Conservation (phyloP, 805 yeast species). For the Starmerella apis region DNA sequence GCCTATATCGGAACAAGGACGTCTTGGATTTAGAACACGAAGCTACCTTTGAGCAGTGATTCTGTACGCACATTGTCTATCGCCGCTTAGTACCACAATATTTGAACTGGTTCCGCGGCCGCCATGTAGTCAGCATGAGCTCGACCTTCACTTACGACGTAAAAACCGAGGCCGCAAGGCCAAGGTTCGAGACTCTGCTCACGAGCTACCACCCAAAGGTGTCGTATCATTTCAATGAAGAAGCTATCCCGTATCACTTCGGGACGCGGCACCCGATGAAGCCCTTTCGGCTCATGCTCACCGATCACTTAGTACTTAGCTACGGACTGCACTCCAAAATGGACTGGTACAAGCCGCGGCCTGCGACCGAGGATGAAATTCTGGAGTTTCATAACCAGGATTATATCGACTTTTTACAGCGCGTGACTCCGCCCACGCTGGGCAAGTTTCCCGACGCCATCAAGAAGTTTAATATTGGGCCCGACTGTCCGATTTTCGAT, state of each 20-base stretch:
- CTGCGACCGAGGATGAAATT: constrained; percentile 74
- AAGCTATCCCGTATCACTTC: constrained; percentile 71
- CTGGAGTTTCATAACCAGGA: constrained; percentile 78
- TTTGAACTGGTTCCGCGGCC: background rate
- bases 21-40: too few relatives aligned
- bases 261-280: constrained; percentile 98
- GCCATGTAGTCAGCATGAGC: constrained; percentile 7
- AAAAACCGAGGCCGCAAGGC: constrained; percentile 37
- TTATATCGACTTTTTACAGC: constrained; percentile 63
- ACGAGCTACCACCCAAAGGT: constrained; percentile 35
- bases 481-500: constrained; percentile 89
- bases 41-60: too few relatives aligned
- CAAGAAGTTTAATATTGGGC: constrained; percentile 77
- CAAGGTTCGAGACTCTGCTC: constrained; percentile 34
- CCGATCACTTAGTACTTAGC: constrained; percentile 79
- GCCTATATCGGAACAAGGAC: too few relatives aligned
- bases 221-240: constrained; percentile 79
- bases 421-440: constrained; percentile 65
- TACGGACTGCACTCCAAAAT: constrained; percentile 78
- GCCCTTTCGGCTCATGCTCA: constrained; percentile 84
- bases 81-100: background rate
- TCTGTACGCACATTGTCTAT: too few relatives aligned
- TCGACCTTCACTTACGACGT: constrained; percentile 33
- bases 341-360: constrained; percentile 78
- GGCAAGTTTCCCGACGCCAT: constrained; percentile 47